phyloP scores from a whole-genome alignment of 2,329 filamentous ascomycete species.

The Beauveria sp. region DNA sequence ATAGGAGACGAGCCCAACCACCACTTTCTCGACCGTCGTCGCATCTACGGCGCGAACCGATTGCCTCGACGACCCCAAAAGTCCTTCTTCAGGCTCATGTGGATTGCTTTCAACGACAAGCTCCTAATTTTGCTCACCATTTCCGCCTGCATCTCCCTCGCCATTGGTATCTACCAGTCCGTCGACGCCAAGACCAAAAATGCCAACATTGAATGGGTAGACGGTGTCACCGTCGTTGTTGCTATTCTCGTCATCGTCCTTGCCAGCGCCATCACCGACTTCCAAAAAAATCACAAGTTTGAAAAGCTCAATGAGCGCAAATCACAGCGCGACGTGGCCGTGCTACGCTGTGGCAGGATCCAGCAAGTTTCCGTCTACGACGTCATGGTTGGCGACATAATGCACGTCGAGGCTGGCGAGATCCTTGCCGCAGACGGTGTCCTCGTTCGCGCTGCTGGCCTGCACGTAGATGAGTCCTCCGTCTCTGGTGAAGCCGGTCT shows the following conservation, averaged over 20 bases:
- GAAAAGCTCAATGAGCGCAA: conserved; percentile 76
- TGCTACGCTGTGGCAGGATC: conserved; percentile 65
- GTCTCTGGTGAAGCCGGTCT: conserved; percentile 58
- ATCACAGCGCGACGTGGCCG: conserved; percentile 65
- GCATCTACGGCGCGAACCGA: conserved; percentile 59
- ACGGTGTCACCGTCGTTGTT: conserved; percentile 71
- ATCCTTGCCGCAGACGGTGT: conserved; percentile 67
- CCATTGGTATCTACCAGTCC: conserved; percentile 67
- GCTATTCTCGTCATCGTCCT: conserved; percentile 70
- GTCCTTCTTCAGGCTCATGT: conserved; percentile 57
- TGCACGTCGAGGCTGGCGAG: conserved; percentile 66
- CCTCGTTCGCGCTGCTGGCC: conserved; percentile 56
- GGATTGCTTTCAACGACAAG: conserved; percentile 80
- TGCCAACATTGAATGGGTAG: conserved; percentile 68
- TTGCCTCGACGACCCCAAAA: conserved; percentile 56
- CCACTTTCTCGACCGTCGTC: conserved; percentile 50
- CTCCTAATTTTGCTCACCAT: conserved; percentile 64
- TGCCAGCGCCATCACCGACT: conserved; percentile 73
- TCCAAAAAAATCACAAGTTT: conserved; percentile 75
- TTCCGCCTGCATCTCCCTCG: conserved; percentile 66
- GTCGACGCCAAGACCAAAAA: conserved; percentile 43
- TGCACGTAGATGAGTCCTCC: conserved; percentile 58
- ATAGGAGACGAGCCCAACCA: conserved; percentile 20
- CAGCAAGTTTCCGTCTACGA: conserved; percentile 64
- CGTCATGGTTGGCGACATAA: conserved; percentile 64